Evolutionary conservation across 2,329 filamentous ascomycete species (phyloP).

Genomic region (Lanzia echinophila): DNA sequence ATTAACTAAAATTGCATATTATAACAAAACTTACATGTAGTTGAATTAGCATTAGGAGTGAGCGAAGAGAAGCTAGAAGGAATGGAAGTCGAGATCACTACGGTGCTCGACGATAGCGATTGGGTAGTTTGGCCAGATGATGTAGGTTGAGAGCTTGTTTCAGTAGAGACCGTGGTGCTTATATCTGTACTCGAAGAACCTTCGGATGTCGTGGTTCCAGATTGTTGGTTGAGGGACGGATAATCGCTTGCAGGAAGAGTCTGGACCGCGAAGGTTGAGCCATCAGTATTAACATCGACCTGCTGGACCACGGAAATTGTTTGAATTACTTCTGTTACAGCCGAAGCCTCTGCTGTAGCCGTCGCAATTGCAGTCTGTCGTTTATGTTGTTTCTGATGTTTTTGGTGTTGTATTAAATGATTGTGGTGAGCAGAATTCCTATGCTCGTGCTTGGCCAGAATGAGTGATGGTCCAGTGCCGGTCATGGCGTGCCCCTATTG

Average conservation of each 20-base stretch:
- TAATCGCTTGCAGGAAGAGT: conserved; percentile 13
- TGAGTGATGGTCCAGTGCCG: conserved; percentile 29
- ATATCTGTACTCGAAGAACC: neutral
- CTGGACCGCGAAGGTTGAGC: conserved; percentile 21
- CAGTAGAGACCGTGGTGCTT: neutral
- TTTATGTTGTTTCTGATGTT: conserved; percentile 18
- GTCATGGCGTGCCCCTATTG: conserved; percentile 23
- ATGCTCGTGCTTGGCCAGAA: conserved; percentile 27
- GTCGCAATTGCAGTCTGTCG: conserved; percentile 8
- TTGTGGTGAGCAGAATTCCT: conserved; percentile 27
- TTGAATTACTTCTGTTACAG: conserved; percentile 23
- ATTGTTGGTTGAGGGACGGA: neutral
- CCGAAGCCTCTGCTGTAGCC: conserved; percentile 8
- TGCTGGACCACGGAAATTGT: conserved; percentile 28
- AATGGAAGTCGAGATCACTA: conserved; percentile 21
- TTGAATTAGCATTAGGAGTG: conserved; percentile 27
- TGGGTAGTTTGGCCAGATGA: conserved; percentile 16
- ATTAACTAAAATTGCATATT: neutral
- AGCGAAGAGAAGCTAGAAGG: conserved; percentile 26
- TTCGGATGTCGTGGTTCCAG: conserved; percentile 10
- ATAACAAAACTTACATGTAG: conserved; percentile 21
- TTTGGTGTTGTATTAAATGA: conserved; percentile 21
- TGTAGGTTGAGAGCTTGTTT: conserved; percentile 5
- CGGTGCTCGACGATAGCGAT: conserved; percentile 17
- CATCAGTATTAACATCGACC: conserved; percentile 27